These are phyloP conservation scores for Pichia sp. DNA, from an alignment of 1,139 yeast species.

Conservation along the genomic window DNA sequence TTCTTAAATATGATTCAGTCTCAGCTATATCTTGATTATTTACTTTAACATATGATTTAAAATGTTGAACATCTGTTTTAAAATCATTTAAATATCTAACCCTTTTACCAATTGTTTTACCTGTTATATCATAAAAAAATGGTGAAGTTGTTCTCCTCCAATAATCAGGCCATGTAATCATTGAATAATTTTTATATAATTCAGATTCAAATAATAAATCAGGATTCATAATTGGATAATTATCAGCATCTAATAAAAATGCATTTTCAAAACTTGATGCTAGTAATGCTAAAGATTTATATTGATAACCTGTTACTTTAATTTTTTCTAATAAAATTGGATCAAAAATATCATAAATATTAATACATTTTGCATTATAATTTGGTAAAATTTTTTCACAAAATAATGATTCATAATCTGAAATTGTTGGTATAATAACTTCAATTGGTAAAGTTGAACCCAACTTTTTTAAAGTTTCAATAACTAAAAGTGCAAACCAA, in stretches of 20 bases:
- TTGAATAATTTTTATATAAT: slow-evolving; percentile 29
- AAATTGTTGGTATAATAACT: slow-evolving; percentile 43
- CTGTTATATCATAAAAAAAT: slow-evolving; percentile 48
- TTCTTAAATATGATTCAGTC: slow-evolving; percentile 22
- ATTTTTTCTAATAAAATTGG: slow-evolving; percentile 23
- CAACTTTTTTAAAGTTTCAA: slow-evolving; percentile 53
- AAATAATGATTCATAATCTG: slow-evolving; percentile 41
- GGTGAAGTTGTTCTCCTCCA: slow-evolving; percentile 63
- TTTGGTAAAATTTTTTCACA: slow-evolving; percentile 40
- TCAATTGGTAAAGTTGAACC: slow-evolving; percentile 69
- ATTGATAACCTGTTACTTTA: slow-evolving; percentile 43
- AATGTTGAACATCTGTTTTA: slow-evolving; percentile 21
- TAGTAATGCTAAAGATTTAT: slow-evolving; percentile 48
- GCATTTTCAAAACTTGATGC: slow-evolving; percentile 46
- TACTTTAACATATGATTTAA: slow-evolving; percentile 3
- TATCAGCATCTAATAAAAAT: slow-evolving; percentile 48
- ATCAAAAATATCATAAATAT: slow-evolving; percentile 35
- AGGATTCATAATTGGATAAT: slow-evolving; percentile 47
- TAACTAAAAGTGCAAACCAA: slow-evolving; percentile 61
- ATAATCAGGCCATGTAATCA: slow-evolving; percentile 60
- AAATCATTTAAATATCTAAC: slow-evolving; percentile 27
- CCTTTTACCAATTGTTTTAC: slow-evolving; percentile 26
- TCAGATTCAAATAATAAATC: slow-evolving; percentile 40
- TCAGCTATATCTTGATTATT: slow-evolving; percentile 17
- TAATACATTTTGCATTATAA: slow-evolving; percentile 40